Conservation (phyloP, 495 filamentous ascomycete genomes). For the Xylaria palmicola region DNA sequence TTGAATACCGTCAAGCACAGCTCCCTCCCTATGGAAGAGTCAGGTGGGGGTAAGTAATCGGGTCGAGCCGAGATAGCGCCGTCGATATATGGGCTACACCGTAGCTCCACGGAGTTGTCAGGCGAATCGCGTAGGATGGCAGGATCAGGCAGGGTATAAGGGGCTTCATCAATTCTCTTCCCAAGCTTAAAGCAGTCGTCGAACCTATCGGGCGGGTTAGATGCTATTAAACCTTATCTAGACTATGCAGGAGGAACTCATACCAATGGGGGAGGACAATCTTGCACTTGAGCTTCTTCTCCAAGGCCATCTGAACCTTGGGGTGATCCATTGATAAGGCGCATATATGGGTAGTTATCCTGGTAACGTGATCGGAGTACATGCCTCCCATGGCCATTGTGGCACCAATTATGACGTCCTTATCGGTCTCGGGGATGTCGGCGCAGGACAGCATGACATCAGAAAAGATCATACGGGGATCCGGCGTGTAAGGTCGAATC, state of each 20-base stretch:
- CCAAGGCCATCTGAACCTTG: conserved; percentile 63
- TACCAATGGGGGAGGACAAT: conserved; percentile 97
- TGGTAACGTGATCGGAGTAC: conserved; percentile 66
- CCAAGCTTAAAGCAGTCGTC: conserved; percentile 94
- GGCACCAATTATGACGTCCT: conserved; percentile 87
- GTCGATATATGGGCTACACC: conserved; percentile 60
- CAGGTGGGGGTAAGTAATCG: conserved; percentile 42
- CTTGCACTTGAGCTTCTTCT: conserved; percentile 67
- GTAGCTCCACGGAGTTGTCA: conserved; percentile 54
- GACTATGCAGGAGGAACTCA: conserved; percentile 16
- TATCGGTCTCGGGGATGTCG: conserved; percentile 83
- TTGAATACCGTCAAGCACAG: conserved; percentile 62
- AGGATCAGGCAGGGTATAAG: conserved; percentile 85
- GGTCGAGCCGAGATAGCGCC: conserved; percentile 72
- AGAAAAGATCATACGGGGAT: conserved; percentile 86
- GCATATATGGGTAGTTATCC: conserved; percentile 81
- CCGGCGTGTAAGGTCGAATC: conserved; percentile 80
- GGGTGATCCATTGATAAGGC: conserved; percentile 71
- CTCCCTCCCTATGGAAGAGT: conserved; percentile 31
- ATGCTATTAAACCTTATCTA: conserved; percentile 28
- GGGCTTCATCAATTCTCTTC: conserved; percentile 78
- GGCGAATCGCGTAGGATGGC: conserved; percentile 63
- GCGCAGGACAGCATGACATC: conserved; percentile 71
- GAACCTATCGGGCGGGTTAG: conserved; percentile 67
- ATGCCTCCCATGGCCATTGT: conserved; percentile 86